Evolutionary conservation across 805 yeast genomes (phyloP).

Genomic region (Candida broadrunensis): DNA sequence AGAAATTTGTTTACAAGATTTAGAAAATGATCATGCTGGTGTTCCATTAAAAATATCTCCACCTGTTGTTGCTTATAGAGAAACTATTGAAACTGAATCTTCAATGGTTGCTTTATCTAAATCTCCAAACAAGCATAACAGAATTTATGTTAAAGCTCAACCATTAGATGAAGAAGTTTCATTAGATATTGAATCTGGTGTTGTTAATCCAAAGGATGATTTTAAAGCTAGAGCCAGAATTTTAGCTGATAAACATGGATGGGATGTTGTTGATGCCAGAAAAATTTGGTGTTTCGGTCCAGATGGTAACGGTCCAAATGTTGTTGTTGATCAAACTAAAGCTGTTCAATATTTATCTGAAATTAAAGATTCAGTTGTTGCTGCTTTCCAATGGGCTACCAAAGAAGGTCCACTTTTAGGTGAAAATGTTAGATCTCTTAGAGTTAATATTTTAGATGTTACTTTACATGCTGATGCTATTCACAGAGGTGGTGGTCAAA

Average conservation of each 20-base stretch:
- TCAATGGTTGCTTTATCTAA: conserved; percentile 95
- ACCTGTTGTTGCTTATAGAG: conserved; percentile 98
- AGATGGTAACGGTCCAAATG: conserved; percentile 98
- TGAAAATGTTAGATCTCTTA: conserved; percentile 93
- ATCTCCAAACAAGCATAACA: conserved; percentile 99
- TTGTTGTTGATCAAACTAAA: conserved; percentile 99
- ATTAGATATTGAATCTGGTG: conserved; percentile 89
- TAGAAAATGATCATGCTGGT: conserved; percentile 99
- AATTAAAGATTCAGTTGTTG: conserved; percentile 99
- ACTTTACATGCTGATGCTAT: conserved; percentile 99
- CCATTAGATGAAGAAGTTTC: conserved; percentile 94
- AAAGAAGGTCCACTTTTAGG: conserved; percentile 99
- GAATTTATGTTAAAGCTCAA: conserved; percentile 96
- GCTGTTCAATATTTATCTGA: conserved; percentile 98
- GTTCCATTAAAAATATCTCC: conserved; percentile 96
- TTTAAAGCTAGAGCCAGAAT: conserved; percentile 98
- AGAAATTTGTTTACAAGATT: conserved; percentile 95
- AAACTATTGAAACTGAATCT: conserved; percentile 92
- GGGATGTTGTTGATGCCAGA: conserved; percentile 99
- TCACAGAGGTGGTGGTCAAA: conserved; percentile 99
- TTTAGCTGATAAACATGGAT: conserved; percentile 97
- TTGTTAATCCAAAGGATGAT: conserved; percentile 92
- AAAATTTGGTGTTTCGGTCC: conserved; percentile 99
- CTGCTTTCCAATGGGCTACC: conserved; percentile 99
- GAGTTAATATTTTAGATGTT: conserved; percentile 98